phyloP scores from a whole-genome alignment of 1,284 basidiomycete species.

The Microbotryum saponariae region DNA sequence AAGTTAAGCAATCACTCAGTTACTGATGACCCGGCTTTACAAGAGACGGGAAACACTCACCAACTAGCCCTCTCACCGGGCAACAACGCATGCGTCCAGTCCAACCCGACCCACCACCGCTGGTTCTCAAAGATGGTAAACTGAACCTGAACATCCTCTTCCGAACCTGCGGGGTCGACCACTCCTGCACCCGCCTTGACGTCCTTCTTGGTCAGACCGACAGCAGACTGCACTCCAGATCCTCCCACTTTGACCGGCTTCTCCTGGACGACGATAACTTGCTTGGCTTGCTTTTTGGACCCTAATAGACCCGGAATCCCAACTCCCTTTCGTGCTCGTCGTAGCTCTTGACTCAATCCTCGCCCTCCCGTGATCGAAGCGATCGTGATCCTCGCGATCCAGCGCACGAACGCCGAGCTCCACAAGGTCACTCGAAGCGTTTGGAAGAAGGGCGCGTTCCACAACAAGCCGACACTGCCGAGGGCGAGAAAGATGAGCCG shows the following conservation, averaged over 20 bases:
- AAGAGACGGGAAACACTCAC: constrained; percentile 14
- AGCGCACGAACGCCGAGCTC: constrained; percentile 19
- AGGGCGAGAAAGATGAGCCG: constrained; percentile 28
- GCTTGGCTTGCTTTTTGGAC: constrained; percentile 2
- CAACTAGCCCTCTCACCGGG: constrained; percentile 38
- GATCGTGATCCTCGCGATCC: constrained; percentile 8
- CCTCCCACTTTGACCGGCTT: constrained; percentile 19
- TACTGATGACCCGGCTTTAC: background rate
- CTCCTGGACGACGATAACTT: constrained; percentile 9
- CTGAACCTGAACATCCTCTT: constrained; percentile 33
- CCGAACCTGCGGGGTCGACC: constrained; percentile 2
- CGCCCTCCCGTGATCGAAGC: constrained; percentile 16
- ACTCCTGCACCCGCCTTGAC: background rate
- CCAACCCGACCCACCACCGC: constrained; percentile 38
- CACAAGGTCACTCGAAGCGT: constrained; percentile 26
- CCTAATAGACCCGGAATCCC: constrained; percentile 24
- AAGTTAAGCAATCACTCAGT: too few species aligned
- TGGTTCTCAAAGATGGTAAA: constrained; percentile 38
- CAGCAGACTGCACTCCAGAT: background rate
- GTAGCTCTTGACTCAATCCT: constrained; percentile 19
- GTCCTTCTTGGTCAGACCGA: background rate
- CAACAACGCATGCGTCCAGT: constrained; percentile 37
- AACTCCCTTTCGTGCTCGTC: constrained; percentile 14
- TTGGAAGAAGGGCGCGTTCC: constrained; percentile 35
- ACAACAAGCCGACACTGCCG: constrained; percentile 31